Conservation (phyloP, 1,284 basidiomycete genomes). For the Melampsora americana region DNA sequence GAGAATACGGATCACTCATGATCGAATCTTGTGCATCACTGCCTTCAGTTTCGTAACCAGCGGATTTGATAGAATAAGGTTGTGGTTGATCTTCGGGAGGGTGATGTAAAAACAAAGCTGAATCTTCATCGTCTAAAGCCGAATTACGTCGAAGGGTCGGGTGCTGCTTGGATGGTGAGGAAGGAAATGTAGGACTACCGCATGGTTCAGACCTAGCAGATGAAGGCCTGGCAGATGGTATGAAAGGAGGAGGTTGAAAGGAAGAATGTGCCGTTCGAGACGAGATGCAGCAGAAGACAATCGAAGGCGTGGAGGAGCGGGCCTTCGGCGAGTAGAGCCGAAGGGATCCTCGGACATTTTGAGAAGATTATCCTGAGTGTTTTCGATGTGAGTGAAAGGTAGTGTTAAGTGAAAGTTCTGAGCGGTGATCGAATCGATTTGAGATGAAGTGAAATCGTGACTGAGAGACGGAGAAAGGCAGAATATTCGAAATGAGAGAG, state of each 20-base stretch:
- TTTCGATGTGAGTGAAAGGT: too few relatives aligned
- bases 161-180: neutral
- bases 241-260: neutral
- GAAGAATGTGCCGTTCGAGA: conserved; percentile 3
- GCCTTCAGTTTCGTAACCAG: neutral
- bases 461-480: too few relatives aligned
- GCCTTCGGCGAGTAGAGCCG: conserved; percentile 20
- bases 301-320: conserved; percentile 27
- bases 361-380: neutral
- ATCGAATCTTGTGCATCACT: conserved; percentile 6
- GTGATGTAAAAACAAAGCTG: conserved; percentile 9
- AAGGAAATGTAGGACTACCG: neutral
- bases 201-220: conserved; percentile 17
- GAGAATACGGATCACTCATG: neutral
- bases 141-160: neutral
- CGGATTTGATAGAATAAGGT: neutral
- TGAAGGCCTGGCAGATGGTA: neutral
- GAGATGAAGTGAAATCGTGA: too few relatives aligned
- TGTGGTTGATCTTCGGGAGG: neutral
- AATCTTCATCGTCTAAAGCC: conserved; percentile 12
- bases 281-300: conserved; percentile 16
- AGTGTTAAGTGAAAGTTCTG: too few relatives aligned
- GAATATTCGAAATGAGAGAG: too few relatives aligned
- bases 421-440: too few relatives aligned
- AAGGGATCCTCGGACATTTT: conserved; percentile 31